Percentiles rank a stretch among this genome's conserved stretches.
Evolutionary conservation across 1,284 basidiomycete species (phyloP).

Genomic region (Leccinum pachyderme): DNA sequence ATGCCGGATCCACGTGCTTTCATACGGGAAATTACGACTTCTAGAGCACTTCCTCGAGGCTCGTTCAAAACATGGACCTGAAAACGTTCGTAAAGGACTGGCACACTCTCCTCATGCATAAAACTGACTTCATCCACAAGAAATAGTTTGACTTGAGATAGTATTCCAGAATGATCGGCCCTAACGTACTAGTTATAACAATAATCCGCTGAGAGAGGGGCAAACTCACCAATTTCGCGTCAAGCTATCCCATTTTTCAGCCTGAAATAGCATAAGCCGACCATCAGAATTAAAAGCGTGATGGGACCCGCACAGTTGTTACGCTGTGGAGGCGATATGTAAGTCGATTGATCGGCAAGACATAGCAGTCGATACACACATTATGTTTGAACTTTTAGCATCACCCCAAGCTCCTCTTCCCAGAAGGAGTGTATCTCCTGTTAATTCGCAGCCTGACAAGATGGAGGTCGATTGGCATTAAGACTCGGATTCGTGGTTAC

Average conservation of each 20-base stretch:
- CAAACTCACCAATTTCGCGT: constrained; percentile 76
- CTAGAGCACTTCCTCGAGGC: constrained; percentile 84
- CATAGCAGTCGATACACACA: constrained; percentile 45
- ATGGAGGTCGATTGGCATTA: not conserved
- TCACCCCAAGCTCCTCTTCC: constrained; percentile 68
- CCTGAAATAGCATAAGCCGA: constrained; percentile 45
- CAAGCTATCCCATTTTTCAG: constrained; percentile 93
- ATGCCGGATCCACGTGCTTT: constrained; percentile 67
- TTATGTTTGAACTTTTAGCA: constrained; percentile 70
- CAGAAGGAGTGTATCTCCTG: constrained; percentile 79
- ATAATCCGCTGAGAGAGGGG: constrained; percentile 1
- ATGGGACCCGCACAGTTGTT: constrained; percentile 58
- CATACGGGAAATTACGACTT: constrained; percentile 94
- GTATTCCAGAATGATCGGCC: constrained; percentile 60
- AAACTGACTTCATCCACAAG: constrained; percentile 80
- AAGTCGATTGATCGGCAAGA: constrained; percentile 5
- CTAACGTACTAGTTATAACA: constrained; percentile 37
- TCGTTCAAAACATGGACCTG: constrained; percentile 94
- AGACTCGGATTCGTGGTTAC: not conserved
- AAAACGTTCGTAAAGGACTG: not conserved
- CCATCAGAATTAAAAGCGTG: not conserved
- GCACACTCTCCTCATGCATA: not conserved
- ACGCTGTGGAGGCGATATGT: constrained; percentile 44
- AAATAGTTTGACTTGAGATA: constrained; percentile 73
- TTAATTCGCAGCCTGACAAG: constrained; percentile 77